These are phyloP conservation scores for Penicillium psychrosexuale DNA, from an alignment of 2,329 filamentous ascomycete genomes.

Conservation along the genomic window DNA sequence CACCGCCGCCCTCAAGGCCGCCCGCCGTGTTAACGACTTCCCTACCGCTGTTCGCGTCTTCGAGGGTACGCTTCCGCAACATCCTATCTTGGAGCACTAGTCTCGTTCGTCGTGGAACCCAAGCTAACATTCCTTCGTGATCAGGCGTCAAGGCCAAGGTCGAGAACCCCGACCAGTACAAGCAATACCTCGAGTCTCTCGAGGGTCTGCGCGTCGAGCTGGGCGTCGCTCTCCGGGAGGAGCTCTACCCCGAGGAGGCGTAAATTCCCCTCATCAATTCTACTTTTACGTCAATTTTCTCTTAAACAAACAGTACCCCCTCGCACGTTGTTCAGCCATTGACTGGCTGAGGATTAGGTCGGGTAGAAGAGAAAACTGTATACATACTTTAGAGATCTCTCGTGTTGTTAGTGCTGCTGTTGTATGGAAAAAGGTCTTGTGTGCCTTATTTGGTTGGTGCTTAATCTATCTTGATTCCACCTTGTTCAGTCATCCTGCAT, in stretches of 20 bases:
- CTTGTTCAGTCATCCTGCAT: constrained; percentile 17
- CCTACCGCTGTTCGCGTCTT: constrained; percentile 97
- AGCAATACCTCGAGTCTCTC: constrained; percentile 91
- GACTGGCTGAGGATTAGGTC: constrained; percentile 20
- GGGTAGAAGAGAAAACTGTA: constrained; percentile 38
- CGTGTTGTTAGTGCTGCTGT: constrained; percentile 30
- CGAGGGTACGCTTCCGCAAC: constrained; percentile 67
- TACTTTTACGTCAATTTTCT: constrained; percentile 25
- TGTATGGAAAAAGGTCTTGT: constrained; percentile 27
- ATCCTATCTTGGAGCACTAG: neutral
- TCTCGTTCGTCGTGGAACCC: neutral
- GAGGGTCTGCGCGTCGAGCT: constrained; percentile 91
- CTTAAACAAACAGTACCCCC: constrained; percentile 12
- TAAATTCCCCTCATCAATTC: constrained; percentile 31
- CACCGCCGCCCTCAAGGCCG: constrained; percentile 86
- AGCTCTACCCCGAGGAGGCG: constrained; percentile 69
- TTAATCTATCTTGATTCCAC: constrained; percentile 23
- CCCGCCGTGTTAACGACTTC: constrained; percentile 95
- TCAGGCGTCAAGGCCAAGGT: constrained; percentile 98
- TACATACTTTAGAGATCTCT: constrained; percentile 38
- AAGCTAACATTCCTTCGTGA: constrained; percentile 3
- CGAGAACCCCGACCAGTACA: constrained; percentile 96
- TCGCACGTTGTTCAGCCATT: constrained; percentile 17
- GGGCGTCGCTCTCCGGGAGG: constrained; percentile 86
- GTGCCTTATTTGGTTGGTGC: constrained; percentile 21